These are phyloP conservation scores for Rhizopus arrhizus DNA, from an alignment of 371 early-diverging fungal species.

Conservation along the genomic window DNA sequence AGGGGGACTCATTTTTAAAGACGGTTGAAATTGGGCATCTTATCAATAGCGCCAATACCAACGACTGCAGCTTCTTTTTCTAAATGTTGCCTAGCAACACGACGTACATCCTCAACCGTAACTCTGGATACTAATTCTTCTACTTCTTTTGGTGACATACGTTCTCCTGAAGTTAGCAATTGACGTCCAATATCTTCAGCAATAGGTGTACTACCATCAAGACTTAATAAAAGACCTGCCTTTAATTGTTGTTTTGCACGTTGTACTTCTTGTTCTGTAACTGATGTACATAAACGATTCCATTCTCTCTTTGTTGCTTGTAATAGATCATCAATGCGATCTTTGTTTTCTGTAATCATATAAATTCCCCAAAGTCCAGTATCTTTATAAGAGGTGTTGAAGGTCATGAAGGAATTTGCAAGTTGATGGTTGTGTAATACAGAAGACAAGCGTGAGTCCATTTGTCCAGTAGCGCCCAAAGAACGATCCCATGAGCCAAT, in stretches of 20 bases:
- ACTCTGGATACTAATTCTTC: constrained; percentile 28
- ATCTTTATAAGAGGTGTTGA: constrained; percentile 95
- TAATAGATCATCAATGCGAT: constrained; percentile 82
- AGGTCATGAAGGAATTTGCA: constrained; percentile 94
- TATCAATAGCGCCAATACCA: constrained; percentile 86
- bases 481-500: constrained; percentile 94
- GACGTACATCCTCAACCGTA: constrained; percentile 73
- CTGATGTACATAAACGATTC: constrained; percentile 81
- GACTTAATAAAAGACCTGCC: constrained; percentile 80
- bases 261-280: constrained; percentile 88
- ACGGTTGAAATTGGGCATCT: constrained; percentile 72
- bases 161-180: constrained; percentile 85
- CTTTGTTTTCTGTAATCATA: constrained; percentile 78
- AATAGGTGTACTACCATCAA: constrained; percentile 87
- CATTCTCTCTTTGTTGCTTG: constrained; percentile 90
- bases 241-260: constrained; percentile 97
- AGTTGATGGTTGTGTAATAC: constrained; percentile 76
- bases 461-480: constrained; percentile 80
- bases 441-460: constrained; percentile 84
- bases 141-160: constrained; percentile 55
- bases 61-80: constrained; percentile 90
- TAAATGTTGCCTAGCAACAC: constrained; percentile 82
- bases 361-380: constrained; percentile 96
- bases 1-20: constrained; percentile 34
- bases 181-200: constrained; percentile 96